phyloP scores from a whole-genome alignment of 306 rosid species.

The Cicer yamashitae region DNA sequence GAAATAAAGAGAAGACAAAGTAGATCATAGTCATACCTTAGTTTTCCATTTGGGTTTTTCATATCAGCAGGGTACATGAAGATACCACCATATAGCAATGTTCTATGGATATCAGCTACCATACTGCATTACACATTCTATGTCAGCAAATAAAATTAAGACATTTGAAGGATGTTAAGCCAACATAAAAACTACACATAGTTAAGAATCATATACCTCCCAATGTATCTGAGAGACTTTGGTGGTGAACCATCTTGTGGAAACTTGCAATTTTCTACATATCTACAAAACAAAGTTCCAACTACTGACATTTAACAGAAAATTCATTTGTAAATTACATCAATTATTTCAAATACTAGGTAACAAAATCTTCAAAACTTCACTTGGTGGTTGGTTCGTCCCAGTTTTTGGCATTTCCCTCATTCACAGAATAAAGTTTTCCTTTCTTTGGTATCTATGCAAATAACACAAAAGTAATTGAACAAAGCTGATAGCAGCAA shows the following conservation, averaged over 20 bases:
- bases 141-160: constrained; percentile 16
- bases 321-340: constrained; percentile 5
- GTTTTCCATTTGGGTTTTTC: constrained; percentile 84
- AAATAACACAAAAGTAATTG: constrained; percentile 38
- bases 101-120: constrained; percentile 96
- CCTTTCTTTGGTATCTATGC: constrained; percentile 82
- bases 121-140: constrained; percentile 58
- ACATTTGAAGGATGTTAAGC: constrained; percentile 17
- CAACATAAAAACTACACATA: not conserved
- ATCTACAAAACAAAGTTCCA: constrained; percentile 52
- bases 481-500: constrained; percentile 8
- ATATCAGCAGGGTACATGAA: constrained; percentile 95
- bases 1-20: constrained; percentile 21
- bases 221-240: constrained; percentile 87
- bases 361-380: constrained; percentile 32
- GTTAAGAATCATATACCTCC: constrained; percentile 65
- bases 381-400: constrained; percentile 78
- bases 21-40: constrained; percentile 57
- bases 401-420: constrained; percentile 96
- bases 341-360: not conserved
- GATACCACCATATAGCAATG: constrained; percentile 97
- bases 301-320: constrained; percentile 5
- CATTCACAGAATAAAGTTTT: constrained; percentile 88
- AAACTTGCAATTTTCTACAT: constrained; percentile 87
- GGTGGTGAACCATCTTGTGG: constrained; percentile 83